Base-by-base conservation (phyloP, 2,329 filamentous ascomycete species). In the Reticulascus tulasneorum region DNA sequence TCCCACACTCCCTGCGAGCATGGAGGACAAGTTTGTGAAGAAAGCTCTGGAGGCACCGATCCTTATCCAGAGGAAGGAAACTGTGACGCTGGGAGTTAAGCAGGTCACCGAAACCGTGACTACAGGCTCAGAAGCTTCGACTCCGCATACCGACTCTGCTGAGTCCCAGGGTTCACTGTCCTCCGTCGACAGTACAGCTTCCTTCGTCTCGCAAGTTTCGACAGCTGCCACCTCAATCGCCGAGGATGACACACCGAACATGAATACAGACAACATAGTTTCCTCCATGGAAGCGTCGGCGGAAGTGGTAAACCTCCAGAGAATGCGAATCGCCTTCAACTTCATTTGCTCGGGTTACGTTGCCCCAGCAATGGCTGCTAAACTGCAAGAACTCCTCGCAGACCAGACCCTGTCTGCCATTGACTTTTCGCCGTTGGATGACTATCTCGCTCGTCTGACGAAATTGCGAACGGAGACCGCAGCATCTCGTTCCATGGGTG, bases 11-110 rank as follows among this genome's bases (percentile, higher is more conserved):
- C 89, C 93, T 2, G 63, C 68, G 7, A 94, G 84, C 49, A 75
- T 98, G 71, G 91, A 96, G 55, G 85, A 93, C 29, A 82, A 78
- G 26, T 94, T 95, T 49, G 79, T 98, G 8, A 76, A 72, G 33
- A 83, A 83, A 51, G 75, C 76, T 3, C 67, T 98, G 6, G 85
- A 93, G 48, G 75, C 81, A 5, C 91, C 93, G 0, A 67, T 94
- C 27, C 66, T 86, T 48, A 77, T 77, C 21, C 69, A 89, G 25
- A 82, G 73, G 51, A 71, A 78, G 29, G 73, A 80, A 37, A 67
- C 77, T 32, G 46, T 47, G 25, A 40, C 42, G 5, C 39, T 22
- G 11, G 21, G 23, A 12, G 22, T 16, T 28, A 36, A 33, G 28
- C 12, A 28, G 9, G 18, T 19, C 15, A 11, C 13, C n/a, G 33